Percentiles rank a stretch among this genome's conserved stretches.
Conservation (phyloP, 805 yeast genomes). For the Ogataea methanolica region DNA sequence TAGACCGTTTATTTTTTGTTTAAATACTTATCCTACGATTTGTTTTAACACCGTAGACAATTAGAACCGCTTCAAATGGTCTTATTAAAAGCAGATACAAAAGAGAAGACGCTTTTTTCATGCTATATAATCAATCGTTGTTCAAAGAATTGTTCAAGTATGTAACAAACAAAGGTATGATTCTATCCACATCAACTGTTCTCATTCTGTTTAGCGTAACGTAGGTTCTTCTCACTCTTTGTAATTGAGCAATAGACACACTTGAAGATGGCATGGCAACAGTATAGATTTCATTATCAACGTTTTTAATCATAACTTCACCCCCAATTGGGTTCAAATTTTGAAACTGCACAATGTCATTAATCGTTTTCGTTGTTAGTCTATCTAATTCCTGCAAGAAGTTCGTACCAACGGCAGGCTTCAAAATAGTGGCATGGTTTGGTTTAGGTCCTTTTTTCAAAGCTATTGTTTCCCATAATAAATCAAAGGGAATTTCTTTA, state of each 20-base stretch:
- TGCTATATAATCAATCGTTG: constrained; percentile 12
- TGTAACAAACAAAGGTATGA: constrained; percentile 70
- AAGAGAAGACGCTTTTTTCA: background rate
- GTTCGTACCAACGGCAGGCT: constrained; percentile 72
- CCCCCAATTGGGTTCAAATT: constrained; percentile 47
- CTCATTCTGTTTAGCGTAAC: constrained; percentile 78
- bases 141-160: constrained; percentile 64
- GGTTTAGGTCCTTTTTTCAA: constrained; percentile 65
- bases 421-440: constrained; percentile 77
- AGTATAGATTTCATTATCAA: constrained; percentile 32
- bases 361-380: constrained; percentile 60
- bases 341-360: constrained; percentile 58
- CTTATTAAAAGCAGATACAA: background rate
- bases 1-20: background rate
- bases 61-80: background rate
- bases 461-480: constrained; percentile 60
- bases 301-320: constrained; percentile 36
- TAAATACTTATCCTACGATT: background rate
- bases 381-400: constrained; percentile 76
- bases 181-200: constrained; percentile 63
- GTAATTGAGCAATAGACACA: constrained; percentile 72
- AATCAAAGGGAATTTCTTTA: constrained; percentile 53
- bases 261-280: constrained; percentile 58
- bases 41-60: background rate
- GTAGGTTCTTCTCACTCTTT: constrained; percentile 78